phyloP scores from a whole-genome alignment of 106 monocot species.

The Agapanthus africanus region DNA sequence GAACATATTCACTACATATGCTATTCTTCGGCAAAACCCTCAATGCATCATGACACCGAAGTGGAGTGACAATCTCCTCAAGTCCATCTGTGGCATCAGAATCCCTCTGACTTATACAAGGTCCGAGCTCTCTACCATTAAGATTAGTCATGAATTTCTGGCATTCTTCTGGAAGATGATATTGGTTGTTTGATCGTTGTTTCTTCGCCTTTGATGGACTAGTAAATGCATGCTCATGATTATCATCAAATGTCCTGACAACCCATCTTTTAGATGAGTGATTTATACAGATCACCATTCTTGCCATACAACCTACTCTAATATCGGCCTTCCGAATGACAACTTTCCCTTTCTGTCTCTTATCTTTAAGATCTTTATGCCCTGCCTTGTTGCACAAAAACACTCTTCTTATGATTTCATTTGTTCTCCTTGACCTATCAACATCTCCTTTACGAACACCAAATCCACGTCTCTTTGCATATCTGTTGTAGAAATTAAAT shows the following conservation, averaged over 20 bases:
- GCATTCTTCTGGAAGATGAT: no score
- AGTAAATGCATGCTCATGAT: neutral
- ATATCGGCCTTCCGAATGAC: neutral
- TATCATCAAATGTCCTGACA: neutral
- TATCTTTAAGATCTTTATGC: no score
- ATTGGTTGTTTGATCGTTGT: neutral
- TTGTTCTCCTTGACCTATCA: neutral
- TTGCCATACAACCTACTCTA: neutral
- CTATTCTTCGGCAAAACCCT: neutral
- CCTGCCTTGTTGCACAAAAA: neutral
- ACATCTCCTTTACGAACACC: neutral
- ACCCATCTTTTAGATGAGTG: neutral
- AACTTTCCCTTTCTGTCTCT: neutral
- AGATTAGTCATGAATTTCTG: no score
- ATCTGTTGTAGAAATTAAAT: neutral
- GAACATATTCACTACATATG: neutral
- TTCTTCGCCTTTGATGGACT: neutral
- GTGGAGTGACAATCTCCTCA: no score
- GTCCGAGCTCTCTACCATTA: no score
- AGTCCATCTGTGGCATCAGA: no score
- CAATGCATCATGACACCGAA: neutral
- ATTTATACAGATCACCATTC: neutral
- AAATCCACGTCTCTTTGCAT: neutral
- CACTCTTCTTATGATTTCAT: neutral
- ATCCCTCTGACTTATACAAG: no score